Base-by-base conservation (phyloP, 768 basidiomycete genomes). In the Solioccasus polychromus region DNA sequence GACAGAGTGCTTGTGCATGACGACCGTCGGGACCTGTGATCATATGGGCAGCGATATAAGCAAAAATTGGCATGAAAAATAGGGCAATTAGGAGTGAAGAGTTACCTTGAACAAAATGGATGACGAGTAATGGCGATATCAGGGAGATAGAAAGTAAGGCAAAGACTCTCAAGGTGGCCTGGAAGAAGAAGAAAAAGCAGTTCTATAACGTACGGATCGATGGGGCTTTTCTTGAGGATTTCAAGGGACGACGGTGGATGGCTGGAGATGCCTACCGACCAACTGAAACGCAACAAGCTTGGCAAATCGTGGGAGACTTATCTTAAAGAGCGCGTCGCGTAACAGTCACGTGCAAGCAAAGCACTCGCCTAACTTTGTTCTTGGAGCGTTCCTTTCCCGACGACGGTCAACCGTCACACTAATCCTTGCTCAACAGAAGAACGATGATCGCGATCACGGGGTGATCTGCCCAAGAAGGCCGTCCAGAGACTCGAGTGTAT, bases 301-400 rank as follows among this genome's bases (percentile, higher is more conserved):
- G 46, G 47, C 22, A 40, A 1, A 36, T 53, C 63, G 65, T 65
- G 63, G 53, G 63, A 65, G n/a, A 65, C 12, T 47, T 49, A n/a
- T 58, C 54, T 62, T 67, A 66, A 66, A 64, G 62, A 60, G 63
- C 63, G 63, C 63, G 64, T 66, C 64, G 64, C 64, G 64, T 66
- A 67, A 63, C 53, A 57, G 64, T 66, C 64, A 66, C 64, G 63
- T 66, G 64, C 47, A 25, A 58, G 53, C 48, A 60, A 60, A 58
- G 54, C 49, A 62, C 54, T 48, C 18, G 18, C 26, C n/a, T n/a
- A 28, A 28, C 8, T 28, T 28, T 7, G 8, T 28, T 7, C 7
- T 12, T 28, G 28, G 28, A 7, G 6, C 26, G 11, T 11, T 26
- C 26, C 6, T 26, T 26, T 11, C 26, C 6, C 7, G 26, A 11